Evolutionary conservation across 2,329 filamentous ascomycete species (phyloP), one percentile per base, ranked within the genome.

Genomic region (Aspergillus carbonarius): DNA sequence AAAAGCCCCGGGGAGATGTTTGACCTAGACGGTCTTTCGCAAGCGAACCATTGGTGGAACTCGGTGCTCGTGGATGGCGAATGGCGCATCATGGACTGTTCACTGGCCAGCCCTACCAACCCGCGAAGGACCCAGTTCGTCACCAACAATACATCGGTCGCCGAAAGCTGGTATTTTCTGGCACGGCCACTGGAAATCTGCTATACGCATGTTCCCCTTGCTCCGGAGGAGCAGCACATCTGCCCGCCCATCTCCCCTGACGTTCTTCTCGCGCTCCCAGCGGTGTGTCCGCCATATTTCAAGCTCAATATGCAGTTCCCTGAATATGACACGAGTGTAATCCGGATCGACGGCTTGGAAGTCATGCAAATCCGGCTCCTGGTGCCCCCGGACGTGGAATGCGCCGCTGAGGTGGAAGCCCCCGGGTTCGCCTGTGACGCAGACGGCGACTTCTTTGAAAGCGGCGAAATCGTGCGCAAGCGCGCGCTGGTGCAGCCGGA

Each of bases 41-140:
- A 88, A 30, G 84, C 93, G 0, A 99, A 99, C 70, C 95, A 99
- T 76, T 98, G 90, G 87, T 99, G 95, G 95, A 99, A 99, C 67
- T 88, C 92, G 0, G 91, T 98, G 17, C 79, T 97, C 35, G 88
- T 97, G 8, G 95, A 99, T 73, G 89, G 90, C 20, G 92, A 97
- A 76, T 99, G 95, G 95, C 89, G 95, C 52, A 90, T 98, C 64
- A 91, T 99, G 79, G 95, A 99, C 74, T 95, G 92, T 73, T 96
- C 92, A 35, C 81, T 99, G 49, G 92, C 95, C 4, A 93, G 89
- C 63, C 93, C 93, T 12, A 96, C 93, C 0, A 92, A 98, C 68
- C 93, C 95, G 9, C 87, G 85, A 58, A 85, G 96, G 49, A 82
- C 80, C 15, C 80, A 87, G 32, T 98, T 96, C 76, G 96, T 92